Conservation (phyloP, 495 filamentous ascomycete species). For the Penicillium tannophilum region DNA sequence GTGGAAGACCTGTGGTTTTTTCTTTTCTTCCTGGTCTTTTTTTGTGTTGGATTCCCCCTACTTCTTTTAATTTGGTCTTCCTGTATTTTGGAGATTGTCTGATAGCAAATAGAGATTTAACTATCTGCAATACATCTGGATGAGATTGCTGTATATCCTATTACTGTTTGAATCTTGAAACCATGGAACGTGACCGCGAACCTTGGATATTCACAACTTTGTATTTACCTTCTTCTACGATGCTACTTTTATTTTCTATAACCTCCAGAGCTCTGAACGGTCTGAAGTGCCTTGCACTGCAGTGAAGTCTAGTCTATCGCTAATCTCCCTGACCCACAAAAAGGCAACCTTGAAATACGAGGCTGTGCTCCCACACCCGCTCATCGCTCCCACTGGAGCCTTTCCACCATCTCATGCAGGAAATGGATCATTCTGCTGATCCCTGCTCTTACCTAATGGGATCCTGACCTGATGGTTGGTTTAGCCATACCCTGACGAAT, state of each 20-base stretch:
- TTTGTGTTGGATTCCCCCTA: conserved; percentile 26
- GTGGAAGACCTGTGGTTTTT: conserved; percentile 11
- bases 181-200: neutral
- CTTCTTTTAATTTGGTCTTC: conserved; percentile 22
- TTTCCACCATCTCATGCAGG: neutral
- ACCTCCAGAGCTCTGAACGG: no score
- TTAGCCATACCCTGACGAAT: neutral
- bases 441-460: neutral
- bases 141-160: no score
- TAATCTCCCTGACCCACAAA: neutral
- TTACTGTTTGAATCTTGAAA: neutral
- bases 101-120: conserved; percentile 31
- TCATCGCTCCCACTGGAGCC: neutral
- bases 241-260: no score
- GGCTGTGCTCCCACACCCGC: neutral
- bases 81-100: conserved; percentile 19
- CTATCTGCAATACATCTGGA: conserved; percentile 18
- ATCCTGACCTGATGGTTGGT: neutral
- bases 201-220: neutral
- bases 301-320: no score
- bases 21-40: conserved; percentile 16
- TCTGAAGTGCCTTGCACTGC: no score
- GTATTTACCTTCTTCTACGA: no score
- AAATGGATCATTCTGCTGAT: neutral
- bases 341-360: neutral